Evolutionary conservation across 352 stramenopile species (phyloP).

Genomic region (Thalassiosira oceanica): DNA sequence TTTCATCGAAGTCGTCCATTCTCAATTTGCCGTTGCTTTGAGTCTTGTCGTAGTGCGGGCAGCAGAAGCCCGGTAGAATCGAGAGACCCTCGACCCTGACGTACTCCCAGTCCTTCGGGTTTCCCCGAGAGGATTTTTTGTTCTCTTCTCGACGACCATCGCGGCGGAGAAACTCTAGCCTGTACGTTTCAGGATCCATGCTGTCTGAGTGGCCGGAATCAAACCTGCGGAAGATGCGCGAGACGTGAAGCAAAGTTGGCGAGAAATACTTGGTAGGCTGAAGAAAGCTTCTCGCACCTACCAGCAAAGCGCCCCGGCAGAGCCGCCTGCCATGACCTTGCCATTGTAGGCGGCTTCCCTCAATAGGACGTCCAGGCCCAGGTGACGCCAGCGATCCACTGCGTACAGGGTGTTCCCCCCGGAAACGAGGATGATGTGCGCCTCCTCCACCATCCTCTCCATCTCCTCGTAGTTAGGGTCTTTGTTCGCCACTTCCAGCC

Average conservation of each 20-base stretch:
- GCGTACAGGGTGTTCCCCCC: conserved; percentile 81
- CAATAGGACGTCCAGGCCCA: conserved; percentile 60
- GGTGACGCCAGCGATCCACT: conserved; percentile 65
- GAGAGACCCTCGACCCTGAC: conserved; percentile 61
- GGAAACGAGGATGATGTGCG: conserved; percentile 67
- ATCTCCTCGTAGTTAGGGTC: conserved; percentile 29
- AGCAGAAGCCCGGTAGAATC: conserved; percentile 64
- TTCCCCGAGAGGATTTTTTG: conserved; percentile 3
- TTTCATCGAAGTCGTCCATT: conserved; percentile 65
- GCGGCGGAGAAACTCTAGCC: conserved; percentile 30
- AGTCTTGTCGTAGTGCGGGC: conserved; percentile 73
- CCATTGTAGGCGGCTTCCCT: conserved; percentile 31
- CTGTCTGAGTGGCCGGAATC: conserved; percentile 70
- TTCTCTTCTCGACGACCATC: neutral
- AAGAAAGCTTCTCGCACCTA: too few relatives aligned
- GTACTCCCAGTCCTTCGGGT: conserved; percentile 66
- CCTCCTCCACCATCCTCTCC: conserved; percentile 43
- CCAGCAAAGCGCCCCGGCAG: conserved; percentile 73
- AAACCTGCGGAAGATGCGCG: conserved; percentile 78
- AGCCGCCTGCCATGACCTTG: conserved; percentile 63
- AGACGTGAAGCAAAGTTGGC: too few relatives aligned
- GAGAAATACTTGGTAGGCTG: too few relatives aligned
- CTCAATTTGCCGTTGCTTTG: conserved; percentile 75
- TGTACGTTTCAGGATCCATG: conserved; percentile 67
- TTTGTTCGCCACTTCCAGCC: conserved; percentile 37